Evolutionary conservation across 805 yeast species (phyloP), one percentile per base, ranked within the genome.

Genomic region (Priceomyces medius): DNA sequence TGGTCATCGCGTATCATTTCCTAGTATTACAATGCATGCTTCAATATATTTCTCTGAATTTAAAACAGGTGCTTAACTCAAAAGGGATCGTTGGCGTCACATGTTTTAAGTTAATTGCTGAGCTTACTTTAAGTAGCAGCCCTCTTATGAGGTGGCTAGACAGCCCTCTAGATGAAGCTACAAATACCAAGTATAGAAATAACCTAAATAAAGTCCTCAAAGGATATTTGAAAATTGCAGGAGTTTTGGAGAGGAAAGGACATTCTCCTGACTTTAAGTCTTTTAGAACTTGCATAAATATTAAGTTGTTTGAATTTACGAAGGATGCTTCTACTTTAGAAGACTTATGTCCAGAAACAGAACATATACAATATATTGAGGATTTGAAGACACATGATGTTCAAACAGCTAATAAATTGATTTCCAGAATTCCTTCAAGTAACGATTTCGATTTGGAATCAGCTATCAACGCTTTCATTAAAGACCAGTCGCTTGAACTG

Each of bases 1-100:
- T 56, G 23, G 46, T 53, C 18, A 45, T 55, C 21, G 63, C 68
- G 4, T 59, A 45, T 43, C 62, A 65, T 44, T 62, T 63, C 36
- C 45, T 65, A 27, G 29, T 52, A 3, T 35, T 64, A 12, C 71
- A 65, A 39, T 49, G 54, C 24, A 19, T 53, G 9, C 43, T 63
- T 12, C 66, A 59, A 40, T 44, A 48, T 31, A 36, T 55, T 3
- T 50, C 64, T 4, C 19, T 21, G 3, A 53, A 55, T 36, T 20
- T 53, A 23, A 50, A 54, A 27, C n/a, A 34, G 3, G 14, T 32
- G 14, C n/a, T n/a, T 14, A 31, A 53, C 5, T 21, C 42, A 5
- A 32, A 35, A 4, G 42, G 45, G 13, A 40, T 40, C 13, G 19
- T 54, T 13, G 47, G 42, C 23, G 8, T 44, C 9, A 33, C 40